Evolutionary conservation across 768 basidiomycete genomes (phyloP), one percentile per base, ranked within the genome.

Genomic region (Kwoniella europaea): DNA sequence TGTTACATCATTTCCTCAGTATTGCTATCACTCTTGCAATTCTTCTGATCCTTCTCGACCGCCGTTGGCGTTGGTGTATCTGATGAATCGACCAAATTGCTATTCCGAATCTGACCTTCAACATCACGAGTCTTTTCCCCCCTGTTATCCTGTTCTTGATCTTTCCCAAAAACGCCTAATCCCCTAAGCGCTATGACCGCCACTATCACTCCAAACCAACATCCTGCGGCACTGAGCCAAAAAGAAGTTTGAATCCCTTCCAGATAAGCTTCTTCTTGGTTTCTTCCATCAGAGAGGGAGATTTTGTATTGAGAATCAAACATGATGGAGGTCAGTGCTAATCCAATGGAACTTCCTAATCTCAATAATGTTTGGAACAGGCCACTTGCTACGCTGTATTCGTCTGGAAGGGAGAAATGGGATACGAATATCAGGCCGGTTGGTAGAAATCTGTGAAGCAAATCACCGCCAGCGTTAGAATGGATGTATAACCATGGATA

Each of bases 301-400:
- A 67, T 62, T 44, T 69, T 62, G 16, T 69, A 61, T 57, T 73
- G 68, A 15, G 72, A 35, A 18, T 68, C 59, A 56, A 69, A 65
- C 5, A 80, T 70, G 63, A 82, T 71, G 15, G 79, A 71, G 6
- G 76, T 78, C 22, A 82, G 27, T 5, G 81, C 73, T 43, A 80
- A 69, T 5, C 79, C 81, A 61, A 78, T 75, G 13, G 78, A 72
- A 22, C 75, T 74, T 50, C 76, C 81, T 3, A 82, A 68, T 59
- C 76, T 74, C 20, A 80, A 57, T 7, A 80, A 69, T 12, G 78
- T 80, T 46, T 80, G 79, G 69, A 80, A 79, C 0, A 80, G 66
- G 15, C 77, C 77, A 57, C 76, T 73, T 12, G 78, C 78, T 2
- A 79, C 78, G 16, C 72, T 74, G 44, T 79, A 76, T 63, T 79